Evolutionary conservation across 2,329 filamentous ascomycete genomes (phyloP).

Genomic region (Hymenoscyphus linearis): DNA sequence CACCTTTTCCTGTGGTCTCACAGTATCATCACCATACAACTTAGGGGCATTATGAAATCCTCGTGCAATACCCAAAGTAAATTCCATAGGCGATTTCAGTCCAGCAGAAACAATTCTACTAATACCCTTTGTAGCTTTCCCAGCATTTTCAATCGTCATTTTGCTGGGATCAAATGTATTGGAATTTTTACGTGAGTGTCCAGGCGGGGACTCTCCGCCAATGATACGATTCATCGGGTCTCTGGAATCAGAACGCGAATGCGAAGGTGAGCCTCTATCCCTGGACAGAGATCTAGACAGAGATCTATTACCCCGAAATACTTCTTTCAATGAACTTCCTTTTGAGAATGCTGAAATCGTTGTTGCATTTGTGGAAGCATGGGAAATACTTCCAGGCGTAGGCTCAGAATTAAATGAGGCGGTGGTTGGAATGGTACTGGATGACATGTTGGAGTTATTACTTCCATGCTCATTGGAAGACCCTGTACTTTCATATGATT

Average conservation of each 20-base stretch:
- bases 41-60: conserved; percentile 85
- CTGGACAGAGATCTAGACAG: conserved; percentile 20
- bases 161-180: conserved; percentile 31
- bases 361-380: not conserved
- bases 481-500: conserved; percentile 24
- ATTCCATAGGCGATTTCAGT: conserved; percentile 76
- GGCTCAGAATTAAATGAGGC: not conserved
- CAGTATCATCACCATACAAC: conserved; percentile 78
- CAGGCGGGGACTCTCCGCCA: conserved; percentile 9
- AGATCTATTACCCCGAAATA: conserved; percentile 26
- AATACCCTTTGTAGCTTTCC: conserved; percentile 62
- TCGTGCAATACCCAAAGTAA: conserved; percentile 74
- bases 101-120: conserved; percentile 69
- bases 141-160: conserved; percentile 50
- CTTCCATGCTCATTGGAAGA: conserved; percentile 13
- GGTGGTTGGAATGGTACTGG: conserved; percentile 16
- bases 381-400: not conserved
- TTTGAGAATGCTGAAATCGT: not conserved
- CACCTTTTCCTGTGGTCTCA: conserved; percentile 73
- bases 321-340: conserved; percentile 28
- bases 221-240: conserved; percentile 11
- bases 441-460: conserved; percentile 13
- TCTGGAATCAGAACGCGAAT: conserved; percentile 18
- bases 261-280: conserved; percentile 15
- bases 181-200: not conserved